Evolutionary conservation across 768 basidiomycete species (phyloP), one percentile per base, ranked within the genome.

Genomic region (Termitomyces sp.): DNA sequence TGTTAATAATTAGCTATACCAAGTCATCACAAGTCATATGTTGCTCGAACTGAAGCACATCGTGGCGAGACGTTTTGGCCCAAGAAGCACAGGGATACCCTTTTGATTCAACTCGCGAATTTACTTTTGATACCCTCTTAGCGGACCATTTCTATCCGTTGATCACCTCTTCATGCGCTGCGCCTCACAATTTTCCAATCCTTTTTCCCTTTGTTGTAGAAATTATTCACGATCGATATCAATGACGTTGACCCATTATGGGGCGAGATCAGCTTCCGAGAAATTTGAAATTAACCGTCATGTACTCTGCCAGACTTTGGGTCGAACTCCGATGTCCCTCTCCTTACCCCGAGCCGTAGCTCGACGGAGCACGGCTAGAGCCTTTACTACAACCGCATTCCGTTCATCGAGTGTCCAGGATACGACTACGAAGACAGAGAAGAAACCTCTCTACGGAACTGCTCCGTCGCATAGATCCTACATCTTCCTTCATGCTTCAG

Each of bases 401-500:
- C 36, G 52, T 24, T 43, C 49, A 39, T 45, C 36, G 5, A 45
- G 32, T 36, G 32, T 33, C 39, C 37, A 57, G 36, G 33, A 27
- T 30, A n/a, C 42, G 16, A 36, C n/a, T 30, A 22, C 27, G 5
- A 42, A 53, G n/a, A 54, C 39, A 34, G 36, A 51, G 12, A 18
- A 51, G 13, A 37, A 51, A 39, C 26, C 37, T 3, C 64, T 82
- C 22, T 76, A 76, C 14, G 86, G 84, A 36, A 86, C 86, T 0
- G 81, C 74, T 6, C 74, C 81, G 4, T 67, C 72, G 3, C 87
- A 89, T 63, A 64, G 67, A 22, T 77, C 76, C 54, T 85, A 84
- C 62, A 75, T 87, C 49, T 75, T 89, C 51, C 72, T 89, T 12
- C 82, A 84, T 65, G 71, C 83, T 2, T 63, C 69, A 1, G 65